Conservation (phyloP, 1,139 yeast species). For the Saccharomyces hybrid region DNA sequence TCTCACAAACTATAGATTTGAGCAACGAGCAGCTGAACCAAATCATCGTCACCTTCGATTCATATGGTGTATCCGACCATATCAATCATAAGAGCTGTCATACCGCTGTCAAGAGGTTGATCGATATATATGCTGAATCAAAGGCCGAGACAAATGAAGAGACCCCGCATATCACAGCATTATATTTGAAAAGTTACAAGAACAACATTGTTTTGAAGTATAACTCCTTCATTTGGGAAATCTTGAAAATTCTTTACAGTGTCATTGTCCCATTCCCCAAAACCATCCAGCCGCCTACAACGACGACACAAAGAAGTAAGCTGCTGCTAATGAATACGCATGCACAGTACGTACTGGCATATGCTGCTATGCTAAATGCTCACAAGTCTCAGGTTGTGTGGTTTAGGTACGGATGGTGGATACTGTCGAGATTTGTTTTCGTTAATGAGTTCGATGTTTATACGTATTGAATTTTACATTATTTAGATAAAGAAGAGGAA, state of each 20-base stretch:
- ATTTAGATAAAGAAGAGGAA: not conserved
- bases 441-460: constrained; percentile 50
- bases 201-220: constrained; percentile 10
- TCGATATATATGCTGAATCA: constrained; percentile 4
- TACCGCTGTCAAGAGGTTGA: constrained; percentile 44
- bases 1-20: constrained; percentile 3
- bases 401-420: constrained; percentile 89
- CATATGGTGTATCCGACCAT: constrained; percentile 75
- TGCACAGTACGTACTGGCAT: constrained; percentile 50
- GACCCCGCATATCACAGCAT: constrained; percentile 2
- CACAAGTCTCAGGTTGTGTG: constrained; percentile 91
- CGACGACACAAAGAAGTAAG: not conserved
- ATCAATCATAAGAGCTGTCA: constrained; percentile 71
- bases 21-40: constrained; percentile 28
- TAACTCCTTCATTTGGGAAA: constrained; percentile 8
- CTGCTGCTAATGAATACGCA: constrained; percentile 29
- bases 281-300: constrained; percentile 3
- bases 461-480: constrained; percentile 2
- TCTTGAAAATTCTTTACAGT: constrained; percentile 5
- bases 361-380: constrained; percentile 74
- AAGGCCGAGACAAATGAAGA: constrained; percentile 1
- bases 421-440: constrained; percentile 54
- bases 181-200: constrained; percentile 9
- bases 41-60: constrained; percentile 75
- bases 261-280: constrained; percentile 1